Base-by-base conservation (phyloP, 1,139 yeast species). In the Pichia sp. region DNA sequence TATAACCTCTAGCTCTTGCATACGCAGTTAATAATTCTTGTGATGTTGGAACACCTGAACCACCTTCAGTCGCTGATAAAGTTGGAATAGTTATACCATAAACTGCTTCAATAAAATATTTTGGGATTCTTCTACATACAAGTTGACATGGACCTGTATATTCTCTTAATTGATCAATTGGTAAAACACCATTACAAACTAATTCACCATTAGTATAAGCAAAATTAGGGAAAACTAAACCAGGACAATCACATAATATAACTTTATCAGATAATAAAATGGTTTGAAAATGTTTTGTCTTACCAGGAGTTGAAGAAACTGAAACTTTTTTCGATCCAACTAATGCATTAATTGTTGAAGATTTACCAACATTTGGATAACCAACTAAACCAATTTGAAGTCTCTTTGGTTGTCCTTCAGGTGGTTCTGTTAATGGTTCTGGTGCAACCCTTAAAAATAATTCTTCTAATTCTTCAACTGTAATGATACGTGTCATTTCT, bases 271-370 rank as follows among this genome's bases (percentile, higher is more conserved):
- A 79, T 35, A 93, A 73, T 56, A 80, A 78, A 49, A 93, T 88
- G 2, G 99, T 93, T 69, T 93, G 99, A 72, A 93, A 93, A 71
- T 93, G 99, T 63, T 93, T 93, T 15, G 99, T 93, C 62, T 93
- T 93, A 68, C 99, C 99, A 6, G 99, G 99, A 0, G 98, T 93
- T 2, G 98, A 74, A 2, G 98, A 91, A 30, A 93, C 98, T 1
- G 97, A 88, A 11, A 93, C 99, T 60, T 87, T 89, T 60, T 93
- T 93, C 21, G 96, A 80, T 18, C 98, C 98, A 38, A 91, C 93
- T 38, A 93, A 72, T 0, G 97, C 96, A 62, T 89, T 89, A 55
- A 89, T 89, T 10, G 97, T 89, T 10, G 96, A 88, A 1, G 96
- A 89, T 63, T 89, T 89, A 70, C 97, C 97, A 40, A 89, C 97